Conservation (phyloP, 164 flowering plant species). For the Vitis labrusca region DNA sequence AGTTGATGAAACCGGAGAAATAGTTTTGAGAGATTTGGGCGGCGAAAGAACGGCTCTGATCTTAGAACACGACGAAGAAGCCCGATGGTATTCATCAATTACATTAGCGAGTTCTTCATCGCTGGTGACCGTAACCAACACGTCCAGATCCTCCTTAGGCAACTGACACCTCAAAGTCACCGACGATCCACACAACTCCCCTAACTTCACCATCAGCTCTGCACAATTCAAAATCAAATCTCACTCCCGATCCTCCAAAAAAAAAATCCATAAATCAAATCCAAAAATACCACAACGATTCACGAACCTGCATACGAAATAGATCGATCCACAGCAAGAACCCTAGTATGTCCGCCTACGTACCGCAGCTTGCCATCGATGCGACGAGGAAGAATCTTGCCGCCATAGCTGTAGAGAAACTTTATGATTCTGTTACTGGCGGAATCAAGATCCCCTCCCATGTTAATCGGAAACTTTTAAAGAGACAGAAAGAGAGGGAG, state of each 20-base stretch:
- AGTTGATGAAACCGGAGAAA: constrained; percentile 37
- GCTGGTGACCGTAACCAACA: constrained; percentile 44
- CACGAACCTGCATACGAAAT: constrained; percentile 47
- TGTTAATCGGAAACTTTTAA: neutral
- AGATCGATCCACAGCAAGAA: constrained; percentile 54
- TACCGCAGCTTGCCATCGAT: constrained; percentile 58
- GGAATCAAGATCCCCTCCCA: constrained; percentile 7
- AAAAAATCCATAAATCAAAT: neutral
- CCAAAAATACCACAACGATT: neutral
- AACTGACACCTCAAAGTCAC: constrained; percentile 49
- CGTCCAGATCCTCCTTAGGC: constrained; percentile 58
- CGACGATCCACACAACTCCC: constrained; percentile 48
- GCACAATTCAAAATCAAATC: constrained; percentile 5
- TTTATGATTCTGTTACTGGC: constrained; percentile 25
- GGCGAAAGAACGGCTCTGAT: constrained; percentile 55
- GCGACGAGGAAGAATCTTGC: constrained; percentile 48
- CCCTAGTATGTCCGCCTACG: constrained; percentile 59
- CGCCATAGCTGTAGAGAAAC: constrained; percentile 67
- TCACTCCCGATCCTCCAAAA: neutral
- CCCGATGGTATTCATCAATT: constrained; percentile 46
- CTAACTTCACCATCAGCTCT: constrained; percentile 59
- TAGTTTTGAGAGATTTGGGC: constrained; percentile 23
- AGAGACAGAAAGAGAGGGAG: constrained; percentile 8
- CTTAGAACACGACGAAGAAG: constrained; percentile 23
- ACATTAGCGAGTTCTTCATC: constrained; percentile 53